Conservation (phyloP, 2,329 filamentous ascomycete species). For the Talaromyces sp. region DNA sequence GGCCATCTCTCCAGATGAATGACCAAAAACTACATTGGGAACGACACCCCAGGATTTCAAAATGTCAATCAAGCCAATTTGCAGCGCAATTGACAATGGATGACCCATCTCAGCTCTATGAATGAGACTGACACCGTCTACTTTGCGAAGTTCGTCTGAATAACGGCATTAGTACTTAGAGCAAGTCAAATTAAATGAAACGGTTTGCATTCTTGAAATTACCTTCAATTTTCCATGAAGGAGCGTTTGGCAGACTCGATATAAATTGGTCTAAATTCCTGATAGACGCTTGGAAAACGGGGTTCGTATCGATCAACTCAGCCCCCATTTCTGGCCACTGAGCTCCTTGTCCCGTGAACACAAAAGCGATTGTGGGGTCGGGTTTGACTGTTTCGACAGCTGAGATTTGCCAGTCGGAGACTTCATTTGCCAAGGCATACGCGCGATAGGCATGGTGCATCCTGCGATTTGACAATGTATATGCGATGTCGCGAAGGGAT, state of each 20-base stretch:
- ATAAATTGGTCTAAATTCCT: neutral
- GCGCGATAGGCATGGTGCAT: constrained; percentile 19
- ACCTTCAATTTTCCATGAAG: neutral
- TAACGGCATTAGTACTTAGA: no score
- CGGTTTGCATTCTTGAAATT: constrained; percentile 13
- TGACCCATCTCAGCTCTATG: constrained; percentile 14
- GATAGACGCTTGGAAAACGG: constrained; percentile 1
- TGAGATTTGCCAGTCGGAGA: neutral
- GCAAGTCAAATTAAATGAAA: no score
- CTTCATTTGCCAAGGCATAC: neutral
- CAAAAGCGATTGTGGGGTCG: neutral
- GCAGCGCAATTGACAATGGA: constrained; percentile 20
- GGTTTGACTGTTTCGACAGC: neutral
- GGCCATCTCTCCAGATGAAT: constrained; percentile 26
- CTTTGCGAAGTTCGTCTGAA: no score
- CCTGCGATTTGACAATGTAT: constrained; percentile 24
- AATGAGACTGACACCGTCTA: no score
- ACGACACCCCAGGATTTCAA: constrained; percentile 11
- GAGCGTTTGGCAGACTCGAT: neutral
- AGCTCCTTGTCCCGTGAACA: constrained; percentile 5
- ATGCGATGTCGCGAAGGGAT: constrained; percentile 21
- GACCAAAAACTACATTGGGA: constrained; percentile 15
- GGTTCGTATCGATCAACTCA: neutral
- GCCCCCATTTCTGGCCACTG: constrained; percentile 6
- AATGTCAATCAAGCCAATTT: constrained; percentile 17